A percentile compares a stretch with the other conserved stretches of the same genome.
Conservation (phyloP, 2,329 filamentous ascomycete genomes). For the Byssochlamys sp. region DNA sequence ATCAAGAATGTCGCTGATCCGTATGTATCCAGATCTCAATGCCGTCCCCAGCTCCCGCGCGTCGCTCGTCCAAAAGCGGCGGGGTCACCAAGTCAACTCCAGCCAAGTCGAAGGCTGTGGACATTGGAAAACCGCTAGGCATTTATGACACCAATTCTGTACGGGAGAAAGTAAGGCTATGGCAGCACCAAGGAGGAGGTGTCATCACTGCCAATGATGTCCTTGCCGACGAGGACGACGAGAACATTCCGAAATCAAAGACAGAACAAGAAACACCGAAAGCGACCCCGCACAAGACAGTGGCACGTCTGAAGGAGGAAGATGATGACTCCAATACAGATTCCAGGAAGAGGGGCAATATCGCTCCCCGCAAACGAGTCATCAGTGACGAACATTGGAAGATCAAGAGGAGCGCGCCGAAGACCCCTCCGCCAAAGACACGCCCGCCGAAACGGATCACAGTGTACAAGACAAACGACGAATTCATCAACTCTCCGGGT, state of each 20-base stretch:
- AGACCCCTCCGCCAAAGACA: slow-evolving; percentile 30
- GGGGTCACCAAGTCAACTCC: slow-evolving; percentile 46
- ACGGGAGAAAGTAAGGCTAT: slow-evolving; percentile 67
- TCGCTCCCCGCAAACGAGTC: slow-evolving; percentile 77
- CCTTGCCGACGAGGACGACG: slow-evolving; percentile 46
- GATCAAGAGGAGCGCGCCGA: slow-evolving; percentile 42
- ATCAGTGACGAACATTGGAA: slow-evolving; percentile 85
- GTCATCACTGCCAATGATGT: slow-evolving; percentile 55
- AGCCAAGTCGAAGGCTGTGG: slow-evolving; percentile 47
- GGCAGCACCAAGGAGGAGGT: slow-evolving; percentile 69
- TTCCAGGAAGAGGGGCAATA: slow-evolving; percentile 37
- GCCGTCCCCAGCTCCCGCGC: slow-evolving; percentile 31
- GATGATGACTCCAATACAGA: slow-evolving; percentile 18
- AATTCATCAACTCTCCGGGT: slow-evolving; percentile 14
- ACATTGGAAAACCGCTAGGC: slow-evolving; percentile 45
- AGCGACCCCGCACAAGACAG: slow-evolving; percentile 1
- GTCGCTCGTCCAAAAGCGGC: slow-evolving; percentile 37
- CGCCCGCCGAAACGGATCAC: slow-evolving; percentile 35
- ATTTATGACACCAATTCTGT: slow-evolving; percentile 56
- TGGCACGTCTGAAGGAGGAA: slow-evolving; percentile 12
- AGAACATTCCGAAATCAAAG: slow-evolving; percentile 17
- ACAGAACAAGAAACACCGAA: slow-evolving; percentile 14
- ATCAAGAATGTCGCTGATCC: slow-evolving; percentile 1
- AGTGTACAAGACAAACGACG: slow-evolving; percentile 27
- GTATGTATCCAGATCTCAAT: slow-evolving; percentile 21